phyloP scores from a whole-genome alignment of 805 yeast species.

The Metschnikowia picachoensis region DNA sequence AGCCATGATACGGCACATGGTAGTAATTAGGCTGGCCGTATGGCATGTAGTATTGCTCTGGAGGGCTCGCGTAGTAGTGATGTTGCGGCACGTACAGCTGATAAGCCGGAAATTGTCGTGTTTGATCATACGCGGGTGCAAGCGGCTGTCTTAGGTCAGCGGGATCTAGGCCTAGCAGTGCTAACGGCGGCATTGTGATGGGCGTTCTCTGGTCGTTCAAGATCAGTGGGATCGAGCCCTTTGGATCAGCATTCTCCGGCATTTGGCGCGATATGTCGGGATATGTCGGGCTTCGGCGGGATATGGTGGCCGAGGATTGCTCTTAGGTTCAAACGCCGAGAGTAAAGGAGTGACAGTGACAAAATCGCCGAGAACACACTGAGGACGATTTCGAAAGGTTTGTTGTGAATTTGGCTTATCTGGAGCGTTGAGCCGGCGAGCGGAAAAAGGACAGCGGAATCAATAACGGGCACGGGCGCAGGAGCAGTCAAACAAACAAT shows the following conservation, averaged over 20 bases:
- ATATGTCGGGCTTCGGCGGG: neutral
- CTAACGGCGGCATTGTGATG: neutral
- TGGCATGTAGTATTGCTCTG: neutral
- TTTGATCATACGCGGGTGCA: neutral
- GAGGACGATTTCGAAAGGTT: too few species aligned
- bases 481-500: neutral
- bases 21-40: neutral
- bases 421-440: neutral
- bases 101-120: neutral
- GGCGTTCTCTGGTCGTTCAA: slow-evolving; percentile 5
- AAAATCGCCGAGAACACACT: too few species aligned
- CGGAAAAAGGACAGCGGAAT: neutral
- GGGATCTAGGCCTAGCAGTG: neutral
- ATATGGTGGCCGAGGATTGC: too few species aligned
- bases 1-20: neutral
- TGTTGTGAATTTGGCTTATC: too few species aligned
- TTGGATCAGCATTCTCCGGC: slow-evolving; percentile 4
- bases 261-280: neutral
- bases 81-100: neutral
- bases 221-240: slow-evolving; percentile 10
- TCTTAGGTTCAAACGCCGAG: too few species aligned
- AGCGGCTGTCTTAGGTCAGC: neutral
- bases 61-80: neutral
- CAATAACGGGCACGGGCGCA: neutral
- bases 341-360: too few species aligned